Base-by-base conservation (phyloP, 495 filamentous ascomycete species). In the Thermothielavioides terrestris region DNA sequence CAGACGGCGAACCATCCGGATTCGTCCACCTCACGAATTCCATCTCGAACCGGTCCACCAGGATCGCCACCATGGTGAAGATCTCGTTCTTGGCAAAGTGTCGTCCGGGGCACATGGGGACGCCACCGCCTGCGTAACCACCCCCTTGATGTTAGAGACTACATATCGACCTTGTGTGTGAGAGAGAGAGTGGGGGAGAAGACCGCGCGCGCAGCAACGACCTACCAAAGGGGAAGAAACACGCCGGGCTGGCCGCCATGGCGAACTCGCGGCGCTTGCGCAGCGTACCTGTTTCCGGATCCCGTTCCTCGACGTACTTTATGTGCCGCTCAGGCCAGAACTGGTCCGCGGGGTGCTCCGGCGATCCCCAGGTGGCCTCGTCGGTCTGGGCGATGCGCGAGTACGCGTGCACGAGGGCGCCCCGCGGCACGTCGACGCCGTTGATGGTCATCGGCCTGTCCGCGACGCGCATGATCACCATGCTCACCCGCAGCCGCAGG, bases 41-140 rank as follows among this genome's bases (percentile, higher is more conserved):
- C 39, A 81, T 62, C 30, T 81, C 70, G 68, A 77, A 79, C 50
- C 72, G 60, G 8, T 68, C 59, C 6, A 81, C 46, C 14, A 80
- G 64, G 5, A 69, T 63, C 17, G 75, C 72, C 2, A 68, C 61
- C 10, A 72, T 64, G 12, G 67, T 55, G 14, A 81, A 34, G 1
- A 76, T 68, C 49, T 74, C 62, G 44, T 39, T 42, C 42, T 53
- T 53, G 1, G 50, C 50, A 47, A 78, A 72, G 20, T 57, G 42
- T 25, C 71, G 68, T 21, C 74, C 66, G 25, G 77, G 70, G 36
- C 72, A 72, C 5, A 67, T 65, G 0, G 17, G 8, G 4, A 25
- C 36, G 17, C 43, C 53, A 18, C 50, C 50, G 4, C 48, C 48
- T 50, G 14, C 15, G 6, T 5, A 15, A n/a, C n/a, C n/a, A n/a